Evolutionary conservation across 306 rosid species (phyloP), one percentile per base, ranked within the genome.

Genomic region (Trifolium fragiferum): DNA sequence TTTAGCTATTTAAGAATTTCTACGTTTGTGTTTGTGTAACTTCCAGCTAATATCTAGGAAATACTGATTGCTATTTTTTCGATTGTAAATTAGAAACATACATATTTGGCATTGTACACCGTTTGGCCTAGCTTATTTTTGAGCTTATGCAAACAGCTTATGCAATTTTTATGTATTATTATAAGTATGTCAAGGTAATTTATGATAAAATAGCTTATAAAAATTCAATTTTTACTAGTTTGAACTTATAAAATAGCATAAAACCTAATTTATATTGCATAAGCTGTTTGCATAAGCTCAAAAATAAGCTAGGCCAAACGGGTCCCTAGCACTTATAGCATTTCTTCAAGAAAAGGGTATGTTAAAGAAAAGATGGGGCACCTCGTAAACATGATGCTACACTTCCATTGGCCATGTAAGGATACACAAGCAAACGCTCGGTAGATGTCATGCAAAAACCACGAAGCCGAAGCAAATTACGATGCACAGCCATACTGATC

Each of bases 391-490:
- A 92, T 40, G 99, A 92, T 76, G 97, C 99, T 68, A 94, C 97
- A 89, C 99, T 94, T 74, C 99, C 99, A 27, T 94, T 90, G 66
- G 44, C 86, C 99, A 94, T 94, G 74, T 1, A 94, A 35, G 98
- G 98, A 84, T 94, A 94, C 72, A 94, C 96, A 74, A 94, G 95
- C 86, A 94, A 55, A 80, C 96, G 92, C 75, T 94, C 98, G 18
- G 98, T 94, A 72, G 97, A 94, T 61, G 98, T 94, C 98, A 91
- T 91, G 84, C 98, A 94, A 83, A 94, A 94, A 11, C 97, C 96
- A 72, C 87, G 93, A 6, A 94, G 89, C 41, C 97, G 96, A 75
- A 94, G 98, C 73, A 94, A 83, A 85, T 94, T 91, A 64, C 98
- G 96, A 84, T 94, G 98, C 80, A 91, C 97, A 23, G 99, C 97